phyloP scores from a whole-genome alignment of 495 filamentous ascomycete species.

The Penicillium taxi region DNA sequence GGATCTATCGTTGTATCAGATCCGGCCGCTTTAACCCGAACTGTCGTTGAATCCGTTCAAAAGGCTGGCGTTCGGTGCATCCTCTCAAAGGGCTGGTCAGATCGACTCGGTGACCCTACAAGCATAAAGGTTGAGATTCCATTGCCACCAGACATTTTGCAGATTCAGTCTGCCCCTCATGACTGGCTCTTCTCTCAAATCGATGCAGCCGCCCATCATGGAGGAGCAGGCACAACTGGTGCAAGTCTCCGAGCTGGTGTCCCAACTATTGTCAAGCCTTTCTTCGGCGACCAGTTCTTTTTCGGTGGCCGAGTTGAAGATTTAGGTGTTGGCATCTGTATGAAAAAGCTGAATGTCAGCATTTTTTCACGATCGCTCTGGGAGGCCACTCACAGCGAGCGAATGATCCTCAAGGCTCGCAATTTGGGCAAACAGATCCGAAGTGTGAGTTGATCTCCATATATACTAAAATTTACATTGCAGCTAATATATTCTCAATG shows the following conservation, averaged over 20 bases:
- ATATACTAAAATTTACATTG: neutral
- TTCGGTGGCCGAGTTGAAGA: conserved; percentile 86
- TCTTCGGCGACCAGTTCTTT: conserved; percentile 98
- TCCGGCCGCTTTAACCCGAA: conserved; percentile 75
- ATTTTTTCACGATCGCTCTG: conserved; percentile 81
- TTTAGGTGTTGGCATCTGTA: conserved; percentile 80
- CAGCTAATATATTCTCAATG: neutral
- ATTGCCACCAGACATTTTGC: conserved; percentile 72
- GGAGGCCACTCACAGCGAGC: conserved; percentile 79
- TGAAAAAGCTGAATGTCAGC: conserved; percentile 80
- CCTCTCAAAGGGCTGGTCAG: conserved; percentile 98
- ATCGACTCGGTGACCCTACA: conserved; percentile 60
- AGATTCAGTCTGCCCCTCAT: conserved; percentile 86
- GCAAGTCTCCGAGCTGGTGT: conserved; percentile 87
- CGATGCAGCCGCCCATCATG: conserved; percentile 91
- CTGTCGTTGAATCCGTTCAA: conserved; percentile 79
- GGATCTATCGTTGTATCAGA: conserved; percentile 95
- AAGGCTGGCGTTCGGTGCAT: conserved; percentile 95
- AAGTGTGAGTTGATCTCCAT: conserved; percentile 47
- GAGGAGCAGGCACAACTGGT: conserved; percentile 90
- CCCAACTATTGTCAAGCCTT: conserved; percentile 91
- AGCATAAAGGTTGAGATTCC: conserved; percentile 56
- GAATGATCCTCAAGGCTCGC: conserved; percentile 81
- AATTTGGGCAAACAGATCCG: conserved; percentile 80
- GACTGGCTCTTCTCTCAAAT: conserved; percentile 95